Evolutionary conservation across 805 yeast genomes (phyloP).

Genomic region (Zygoascus flipseniorum): DNA sequence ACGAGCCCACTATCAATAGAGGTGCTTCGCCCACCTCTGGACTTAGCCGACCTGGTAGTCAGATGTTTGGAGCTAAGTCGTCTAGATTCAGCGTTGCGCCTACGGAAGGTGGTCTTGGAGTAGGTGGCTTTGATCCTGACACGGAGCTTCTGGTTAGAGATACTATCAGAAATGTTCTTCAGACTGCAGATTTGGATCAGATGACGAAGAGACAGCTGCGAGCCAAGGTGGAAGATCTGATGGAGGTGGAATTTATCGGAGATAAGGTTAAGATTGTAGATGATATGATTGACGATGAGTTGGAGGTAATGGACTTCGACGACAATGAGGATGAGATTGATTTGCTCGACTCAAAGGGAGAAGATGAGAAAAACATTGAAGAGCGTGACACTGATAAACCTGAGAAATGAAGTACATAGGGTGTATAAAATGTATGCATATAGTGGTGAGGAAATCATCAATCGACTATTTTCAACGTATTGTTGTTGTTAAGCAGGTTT

Average conservation of each 20-base stretch:
- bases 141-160: not conserved
- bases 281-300: constrained; percentile 28
- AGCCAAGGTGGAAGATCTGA: constrained; percentile 28
- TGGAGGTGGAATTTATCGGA: constrained; percentile 27
- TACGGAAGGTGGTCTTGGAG: constrained; percentile 9
- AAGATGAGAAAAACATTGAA: not conserved
- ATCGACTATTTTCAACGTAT: too few species aligned
- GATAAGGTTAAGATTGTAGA: constrained; percentile 26
- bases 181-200: constrained; percentile 26
- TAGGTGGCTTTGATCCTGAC: not conserved
- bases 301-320: constrained; percentile 19
- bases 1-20: constrained; percentile 1
- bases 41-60: constrained; percentile 5
- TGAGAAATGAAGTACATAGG: not conserved
- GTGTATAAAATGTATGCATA: too few species aligned
- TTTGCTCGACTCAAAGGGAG: not conserved
- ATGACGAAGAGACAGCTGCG: constrained; percentile 31
- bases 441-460: too few species aligned
- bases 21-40: constrained; percentile 9
- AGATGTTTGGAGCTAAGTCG: not conserved
- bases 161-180: constrained; percentile 26
- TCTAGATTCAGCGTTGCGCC: constrained; percentile 10
- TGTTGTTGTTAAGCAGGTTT: too few species aligned
- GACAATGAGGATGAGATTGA: not conserved
- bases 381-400: not conserved